Percentiles rank a stretch among this genome's conserved stretches.
phyloP scores from a whole-genome alignment of 1,139 yeast genomes.

The Suhomyces panamericanus region DNA sequence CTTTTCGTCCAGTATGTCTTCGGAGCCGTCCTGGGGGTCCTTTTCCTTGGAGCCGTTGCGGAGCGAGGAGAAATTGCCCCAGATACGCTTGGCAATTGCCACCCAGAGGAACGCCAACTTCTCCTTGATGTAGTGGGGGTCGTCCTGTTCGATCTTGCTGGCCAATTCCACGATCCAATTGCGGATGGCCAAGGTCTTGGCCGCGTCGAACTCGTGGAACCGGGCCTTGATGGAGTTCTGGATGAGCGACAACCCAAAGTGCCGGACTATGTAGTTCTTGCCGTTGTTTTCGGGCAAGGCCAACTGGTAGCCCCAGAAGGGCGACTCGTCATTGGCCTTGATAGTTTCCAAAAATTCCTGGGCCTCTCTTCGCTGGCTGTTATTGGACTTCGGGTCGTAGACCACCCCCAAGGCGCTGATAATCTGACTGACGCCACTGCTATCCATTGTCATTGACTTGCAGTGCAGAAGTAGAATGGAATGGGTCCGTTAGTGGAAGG shows the following conservation, averaged over 20 bases:
- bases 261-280: slow-evolving; percentile 72
- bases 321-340: slow-evolving; percentile 78
- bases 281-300: slow-evolving; percentile 64
- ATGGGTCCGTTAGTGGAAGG: neutral
- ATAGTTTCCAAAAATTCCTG: slow-evolving; percentile 74
- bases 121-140: slow-evolving; percentile 89
- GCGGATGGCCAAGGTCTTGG: slow-evolving; percentile 68
- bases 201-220: slow-evolving; percentile 56
- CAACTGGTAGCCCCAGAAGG: slow-evolving; percentile 89
- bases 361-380: slow-evolving; percentile 64
- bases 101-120: slow-evolving; percentile 92
- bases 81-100: slow-evolving; percentile 83
- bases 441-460: slow-evolving; percentile 52
- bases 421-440: slow-evolving; percentile 65
- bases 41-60: slow-evolving; percentile 3
- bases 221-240: slow-evolving; percentile 67
- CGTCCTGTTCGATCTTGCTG: slow-evolving; percentile 54
- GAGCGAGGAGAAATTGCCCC: slow-evolving; percentile 61
- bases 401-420: slow-evolving; percentile 76
- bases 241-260: slow-evolving; percentile 81
- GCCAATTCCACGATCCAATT: slow-evolving; percentile 85
- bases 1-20: slow-evolving; percentile 10
- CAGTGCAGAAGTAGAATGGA: neutral
- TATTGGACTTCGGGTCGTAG: slow-evolving; percentile 69
- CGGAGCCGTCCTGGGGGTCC: neutral